Percentiles rank a stretch among this genome's conserved stretches.
These are phyloP conservation scores for Lactarius tabidus DNA, from an alignment of 768 basidiomycete species.

Conservation along the genomic window DNA sequence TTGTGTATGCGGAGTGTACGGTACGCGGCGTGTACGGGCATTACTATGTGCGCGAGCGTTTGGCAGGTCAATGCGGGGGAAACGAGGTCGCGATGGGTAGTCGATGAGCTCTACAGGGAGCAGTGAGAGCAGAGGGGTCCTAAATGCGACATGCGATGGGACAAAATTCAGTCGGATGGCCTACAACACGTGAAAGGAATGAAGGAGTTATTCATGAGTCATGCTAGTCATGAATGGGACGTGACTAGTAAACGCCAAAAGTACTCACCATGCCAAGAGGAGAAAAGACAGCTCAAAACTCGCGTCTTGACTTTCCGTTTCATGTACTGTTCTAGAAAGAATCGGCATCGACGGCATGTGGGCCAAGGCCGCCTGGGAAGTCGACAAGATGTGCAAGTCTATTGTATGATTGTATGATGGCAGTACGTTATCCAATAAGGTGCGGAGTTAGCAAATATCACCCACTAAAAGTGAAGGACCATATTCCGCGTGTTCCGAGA, in stretches of 20 bases:
- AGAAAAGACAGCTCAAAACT: not conserved
- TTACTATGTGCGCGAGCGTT: slow-evolving; percentile 1
- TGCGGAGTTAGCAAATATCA: too few species aligned
- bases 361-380: not conserved
- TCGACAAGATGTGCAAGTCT: too few species aligned
- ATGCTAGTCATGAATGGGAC: too few species aligned
- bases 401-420: too few species aligned
- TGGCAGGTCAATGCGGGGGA: slow-evolving; percentile 11
- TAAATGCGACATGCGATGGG: not conserved
- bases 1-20: slow-evolving; percentile 11
- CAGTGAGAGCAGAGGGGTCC: not conserved
- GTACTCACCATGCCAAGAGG: not conserved
- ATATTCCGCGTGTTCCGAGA: too few species aligned
- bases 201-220: too few species aligned
- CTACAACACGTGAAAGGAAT: not conserved
- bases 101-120: slow-evolving; percentile 17
- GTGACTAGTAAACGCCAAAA: not conserved
- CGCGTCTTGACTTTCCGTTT: not conserved
- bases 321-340: not conserved
- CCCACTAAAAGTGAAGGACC: too few species aligned
- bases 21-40: slow-evolving; percentile 18
- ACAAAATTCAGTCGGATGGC: not conserved
- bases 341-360: not conserved
- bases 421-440: too few species aligned
- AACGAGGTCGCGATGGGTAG: slow-evolving; percentile 13